Evolutionary conservation across 805 yeast species (phyloP).

Genomic region (Nakazawaea siamensis): DNA sequence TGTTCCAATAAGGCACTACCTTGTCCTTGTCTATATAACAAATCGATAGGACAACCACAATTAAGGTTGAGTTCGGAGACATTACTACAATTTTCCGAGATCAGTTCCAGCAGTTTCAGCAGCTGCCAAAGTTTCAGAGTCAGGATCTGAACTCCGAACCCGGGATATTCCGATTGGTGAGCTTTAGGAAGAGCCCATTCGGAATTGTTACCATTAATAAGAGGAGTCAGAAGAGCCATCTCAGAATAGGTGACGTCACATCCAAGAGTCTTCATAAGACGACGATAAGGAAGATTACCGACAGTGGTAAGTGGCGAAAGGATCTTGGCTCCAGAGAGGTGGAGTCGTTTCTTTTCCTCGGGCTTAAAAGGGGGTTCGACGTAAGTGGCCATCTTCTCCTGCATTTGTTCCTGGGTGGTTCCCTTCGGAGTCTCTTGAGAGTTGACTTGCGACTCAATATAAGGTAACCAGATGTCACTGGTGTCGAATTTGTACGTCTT

Average conservation of each 20-base stretch:
- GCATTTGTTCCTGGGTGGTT: slow-evolving; percentile 16
- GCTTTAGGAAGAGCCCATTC: slow-evolving; percentile 98
- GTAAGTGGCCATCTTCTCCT: slow-evolving; percentile 39
- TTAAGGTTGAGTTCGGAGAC: slow-evolving; percentile 85
- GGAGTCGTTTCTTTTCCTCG: slow-evolving; percentile 71
- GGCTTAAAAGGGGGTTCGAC: slow-evolving; percentile 71
- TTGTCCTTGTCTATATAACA: slow-evolving; percentile 89
- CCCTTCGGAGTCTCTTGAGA: slow-evolving; percentile 19
- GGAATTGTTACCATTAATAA: slow-evolving; percentile 82
- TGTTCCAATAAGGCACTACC: slow-evolving; percentile 91
- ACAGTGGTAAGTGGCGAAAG: slow-evolving; percentile 96
- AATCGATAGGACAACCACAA: slow-evolving; percentile 96
- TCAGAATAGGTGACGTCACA: slow-evolving; percentile 92
- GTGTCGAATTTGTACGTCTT: slow-evolving; percentile 51
- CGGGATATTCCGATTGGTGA: slow-evolving; percentile 72
- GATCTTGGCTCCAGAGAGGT: slow-evolving; percentile 69
- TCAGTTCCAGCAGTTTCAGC: slow-evolving; percentile 81
- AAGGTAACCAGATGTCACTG: slow-evolving; percentile 51
- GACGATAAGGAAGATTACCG: slow-evolving; percentile 91
- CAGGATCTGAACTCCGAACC: slow-evolving; percentile 92
- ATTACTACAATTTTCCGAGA: slow-evolving; percentile 45
- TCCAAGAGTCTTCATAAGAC: slow-evolving; percentile 84
- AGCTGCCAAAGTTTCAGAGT: slow-evolving; percentile 91
- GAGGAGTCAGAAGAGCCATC: slow-evolving; percentile 86
- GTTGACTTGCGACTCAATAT: slow-evolving; percentile 54